Evolutionary conservation across 2,329 filamentous ascomycete species (phyloP), one percentile per base, ranked within the genome.

Genomic region (Fusarium ambrosium): DNA sequence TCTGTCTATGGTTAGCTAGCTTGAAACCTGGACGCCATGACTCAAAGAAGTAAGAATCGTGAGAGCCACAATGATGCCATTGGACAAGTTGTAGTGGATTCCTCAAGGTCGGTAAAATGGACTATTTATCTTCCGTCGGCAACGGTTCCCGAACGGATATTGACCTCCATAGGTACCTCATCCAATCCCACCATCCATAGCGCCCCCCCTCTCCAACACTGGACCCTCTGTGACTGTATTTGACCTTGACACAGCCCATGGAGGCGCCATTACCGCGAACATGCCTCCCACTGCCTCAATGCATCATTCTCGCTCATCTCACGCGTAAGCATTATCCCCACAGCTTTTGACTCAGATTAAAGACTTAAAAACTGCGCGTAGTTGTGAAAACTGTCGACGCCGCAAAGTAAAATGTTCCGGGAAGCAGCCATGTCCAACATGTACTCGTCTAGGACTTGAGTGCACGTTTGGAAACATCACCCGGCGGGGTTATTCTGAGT

Each of bases 401-500:
- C 70, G 77, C 36, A 80, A 80, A 64, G 77, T 80, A 22, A 80
- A 80, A 59, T 80, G 79, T 36, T 80, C 79, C 4, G 79, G 79
- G 3, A 68, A 74, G 10, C 73, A 73, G 34, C 79, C 79, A 4
- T 80, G 79, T 43, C 65, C 68, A 16, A 76, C 75, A 14, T 80
- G 79, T 51, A 70, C 53, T 18, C 76, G 78, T 10, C 69, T 74
- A 10, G 75, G 77, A 2, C 61, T 78, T 13, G 68, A 78, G 10
- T 80, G 79, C 53, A 71, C 69, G 16, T 80, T 80, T 62, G 76
- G 75, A 14, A 64, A 53, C 27, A 60, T 62, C 16, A 71, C 64
- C 8, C 66, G 76, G 13, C 71, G 76, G 7, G 73, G 77, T 5
- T 77, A 77, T 53, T 78, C 77, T 13, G 75, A 78, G 29, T 64